These are phyloP conservation scores for fission yeast (Schizosaccharomyces pombe) DNA, from an alignment of 805 yeast genomes.

Conservation along the genomic window DNA sequence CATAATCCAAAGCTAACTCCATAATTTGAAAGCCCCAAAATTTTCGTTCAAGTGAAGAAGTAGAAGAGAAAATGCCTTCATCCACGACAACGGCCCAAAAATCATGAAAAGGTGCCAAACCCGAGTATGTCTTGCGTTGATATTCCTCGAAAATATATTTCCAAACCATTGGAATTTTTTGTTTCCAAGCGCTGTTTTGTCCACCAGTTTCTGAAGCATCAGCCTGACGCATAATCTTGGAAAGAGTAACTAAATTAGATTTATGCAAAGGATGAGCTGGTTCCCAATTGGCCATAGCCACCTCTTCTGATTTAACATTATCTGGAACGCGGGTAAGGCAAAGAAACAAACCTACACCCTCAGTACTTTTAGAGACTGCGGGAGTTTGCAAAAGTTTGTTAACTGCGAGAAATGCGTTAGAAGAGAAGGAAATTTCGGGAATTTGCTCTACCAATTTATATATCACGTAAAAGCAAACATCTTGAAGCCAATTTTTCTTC, in stretches of 20 bases:
- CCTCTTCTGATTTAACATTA: constrained; percentile 7
- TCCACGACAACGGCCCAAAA: constrained; percentile 68
- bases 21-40: constrained; percentile 67
- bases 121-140: constrained; percentile 9
- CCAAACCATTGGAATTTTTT: constrained; percentile 62
- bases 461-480: constrained; percentile 51
- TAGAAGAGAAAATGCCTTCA: constrained; percentile 50
- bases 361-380: constrained; percentile 43
- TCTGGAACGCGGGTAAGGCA: constrained; percentile 10
- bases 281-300: constrained; percentile 29
- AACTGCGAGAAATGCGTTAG: constrained; percentile 11
- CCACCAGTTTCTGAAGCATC: constrained; percentile 10
- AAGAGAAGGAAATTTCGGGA: not conserved
- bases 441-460: constrained; percentile 24
- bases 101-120: constrained; percentile 20
- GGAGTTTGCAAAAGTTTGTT: constrained; percentile 26
- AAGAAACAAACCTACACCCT: constrained; percentile 55
- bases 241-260: constrained; percentile 37
- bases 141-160: constrained; percentile 28
- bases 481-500: constrained; percentile 65
- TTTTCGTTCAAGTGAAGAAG: constrained; percentile 67
- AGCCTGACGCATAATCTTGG: constrained; percentile 31
- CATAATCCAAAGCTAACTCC: constrained; percentile 21
- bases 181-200: constrained; percentile 49
- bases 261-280: constrained; percentile 47